Base-by-base conservation (phyloP, 441 rosid genomes). In the Gossypium laxum region DNA sequence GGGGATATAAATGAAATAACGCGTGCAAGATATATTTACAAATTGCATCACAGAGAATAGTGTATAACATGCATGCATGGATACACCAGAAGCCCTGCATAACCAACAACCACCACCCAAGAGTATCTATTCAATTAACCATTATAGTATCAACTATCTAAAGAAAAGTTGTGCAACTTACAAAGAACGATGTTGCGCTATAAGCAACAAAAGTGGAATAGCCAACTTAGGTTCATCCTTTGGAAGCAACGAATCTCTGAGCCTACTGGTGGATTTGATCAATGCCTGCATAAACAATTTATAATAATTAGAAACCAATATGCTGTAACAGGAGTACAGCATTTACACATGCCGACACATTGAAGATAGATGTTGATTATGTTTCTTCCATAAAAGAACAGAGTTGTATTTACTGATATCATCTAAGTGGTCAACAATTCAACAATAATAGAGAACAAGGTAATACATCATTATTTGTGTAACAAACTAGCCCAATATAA, bases 131-230 rank as follows among this genome's bases (percentile, higher is more conserved):
- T 34, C 15, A 54, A n/a, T 8, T 43, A 70, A 22, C 15, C 19
- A 26, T 55, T 63, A 52, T 18, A 65, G 28, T 38, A 71, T 30
- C 67, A 65, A 74, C 50, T 28, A 73, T 32, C 30, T 24, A 52
- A 32, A 74, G 41, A 71, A 66, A 70, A 71, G 76, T 28, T 50
- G 60, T 57, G 74, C 61, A 79, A 75, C 99, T 85, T 89, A 93
- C 99, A 93, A 81, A 66, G 99, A 91, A 76, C 98, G 93, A 76
- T 96, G 97, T 78, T 96, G 99, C 63, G 99, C 98, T 61, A 96
- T 81, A 80, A 96, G 96, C 71, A 96, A 76, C 78, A 96, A 78
- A 76, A 96, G 94, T 22, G 98, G 98, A 70, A 91, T 79, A 30
- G 98, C 99, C 82, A 93, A 78, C 83, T 89, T 96, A 41, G 96